phyloP scores from a whole-genome alignment of 495 filamentous ascomycete genomes.

The Delitschia confertaspora region DNA sequence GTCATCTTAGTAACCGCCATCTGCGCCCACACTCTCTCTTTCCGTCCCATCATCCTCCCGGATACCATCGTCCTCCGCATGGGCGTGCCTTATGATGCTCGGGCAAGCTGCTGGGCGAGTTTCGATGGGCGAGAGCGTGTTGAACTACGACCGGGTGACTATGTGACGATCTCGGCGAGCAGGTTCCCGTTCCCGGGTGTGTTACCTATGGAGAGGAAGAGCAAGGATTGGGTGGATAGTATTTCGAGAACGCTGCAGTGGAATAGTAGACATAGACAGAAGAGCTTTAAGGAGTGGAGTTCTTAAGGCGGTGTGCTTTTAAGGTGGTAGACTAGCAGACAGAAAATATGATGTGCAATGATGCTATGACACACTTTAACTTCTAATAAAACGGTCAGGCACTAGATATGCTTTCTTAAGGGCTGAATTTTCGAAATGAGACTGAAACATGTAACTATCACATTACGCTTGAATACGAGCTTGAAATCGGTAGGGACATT shows the following conservation, averaged over 20 bases:
- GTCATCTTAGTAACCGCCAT: slow-evolving; percentile 94
- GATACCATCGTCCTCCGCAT: slow-evolving; percentile 88
- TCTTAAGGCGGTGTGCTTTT: no score
- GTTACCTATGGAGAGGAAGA: slow-evolving; percentile 59
- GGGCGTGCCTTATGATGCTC: slow-evolving; percentile 85
- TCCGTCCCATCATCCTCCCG: slow-evolving; percentile 89
- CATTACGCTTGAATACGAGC: no score
- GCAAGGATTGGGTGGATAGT: slow-evolving; percentile 88
- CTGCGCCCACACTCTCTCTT: slow-evolving; percentile 90
- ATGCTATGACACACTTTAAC: no score
- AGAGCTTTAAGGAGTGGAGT: slow-evolving; percentile 39
- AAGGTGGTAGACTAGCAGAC: no score
- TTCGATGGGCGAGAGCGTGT: slow-evolving; percentile 88
- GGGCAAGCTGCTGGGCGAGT: slow-evolving; percentile 87
- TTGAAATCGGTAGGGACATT: no score
- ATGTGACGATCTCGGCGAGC: slow-evolving; percentile 88
- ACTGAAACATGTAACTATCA: no score
- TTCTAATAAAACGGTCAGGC: no score
- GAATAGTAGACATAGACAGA: slow-evolving; percentile 78
- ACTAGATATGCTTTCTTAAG: no score
- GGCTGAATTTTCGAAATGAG: no score
- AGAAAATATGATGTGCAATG: no score
- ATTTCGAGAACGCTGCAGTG: slow-evolving; percentile 86
- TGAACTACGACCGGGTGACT: slow-evolving; percentile 83
- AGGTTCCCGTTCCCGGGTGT: slow-evolving; percentile 91